phyloP scores from a whole-genome alignment of 2,329 filamentous ascomycete species.

The Neonectria ditissima region DNA sequence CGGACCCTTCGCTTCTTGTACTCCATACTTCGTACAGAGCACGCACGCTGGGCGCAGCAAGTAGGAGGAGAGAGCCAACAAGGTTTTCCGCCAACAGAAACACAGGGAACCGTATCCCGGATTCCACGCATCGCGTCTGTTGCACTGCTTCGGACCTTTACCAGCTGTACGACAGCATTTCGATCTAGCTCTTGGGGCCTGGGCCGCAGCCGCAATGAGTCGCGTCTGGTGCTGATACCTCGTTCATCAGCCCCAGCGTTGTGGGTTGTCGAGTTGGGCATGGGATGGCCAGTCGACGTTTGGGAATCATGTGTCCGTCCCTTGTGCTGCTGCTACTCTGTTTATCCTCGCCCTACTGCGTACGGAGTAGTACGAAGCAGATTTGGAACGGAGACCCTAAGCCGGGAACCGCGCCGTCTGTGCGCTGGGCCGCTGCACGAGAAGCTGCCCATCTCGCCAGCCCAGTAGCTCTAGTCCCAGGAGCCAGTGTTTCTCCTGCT shows the following conservation, averaged over 20 bases:
- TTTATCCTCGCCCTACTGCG: neutral
- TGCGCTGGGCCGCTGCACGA: constrained; percentile 40
- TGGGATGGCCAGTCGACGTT: constrained; percentile 21
- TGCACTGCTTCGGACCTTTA: constrained; percentile 26
- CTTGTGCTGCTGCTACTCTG: neutral
- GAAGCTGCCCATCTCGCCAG: constrained; percentile 24
- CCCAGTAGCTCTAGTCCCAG: constrained; percentile 25
- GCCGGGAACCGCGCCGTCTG: constrained; percentile 40
- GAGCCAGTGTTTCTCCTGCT: constrained; percentile 37
- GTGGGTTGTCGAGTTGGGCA: constrained; percentile 32
- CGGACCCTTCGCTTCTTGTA: constrained; percentile 26
- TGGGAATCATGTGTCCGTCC: constrained; percentile 22
- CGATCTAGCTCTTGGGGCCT: constrained; percentile 26
- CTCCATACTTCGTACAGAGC: neutral
- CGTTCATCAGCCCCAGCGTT: constrained; percentile 28
- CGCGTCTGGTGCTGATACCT: constrained; percentile 32
- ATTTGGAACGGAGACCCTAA: constrained; percentile 30
- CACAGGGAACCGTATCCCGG: constrained; percentile 29
- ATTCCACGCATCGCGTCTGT: constrained; percentile 34
- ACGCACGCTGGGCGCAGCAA: constrained; percentile 29
- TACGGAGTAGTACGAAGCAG: no score
- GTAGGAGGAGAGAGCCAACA: constrained; percentile 36
- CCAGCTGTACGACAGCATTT: no score
- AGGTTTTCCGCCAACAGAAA: constrained; percentile 28
- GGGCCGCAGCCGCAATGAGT: constrained; percentile 28